Evolutionary conservation across 805 yeast species (phyloP), one percentile per base, ranked within the genome.

Genomic region (Maudiozyma serrabonitensis): DNA sequence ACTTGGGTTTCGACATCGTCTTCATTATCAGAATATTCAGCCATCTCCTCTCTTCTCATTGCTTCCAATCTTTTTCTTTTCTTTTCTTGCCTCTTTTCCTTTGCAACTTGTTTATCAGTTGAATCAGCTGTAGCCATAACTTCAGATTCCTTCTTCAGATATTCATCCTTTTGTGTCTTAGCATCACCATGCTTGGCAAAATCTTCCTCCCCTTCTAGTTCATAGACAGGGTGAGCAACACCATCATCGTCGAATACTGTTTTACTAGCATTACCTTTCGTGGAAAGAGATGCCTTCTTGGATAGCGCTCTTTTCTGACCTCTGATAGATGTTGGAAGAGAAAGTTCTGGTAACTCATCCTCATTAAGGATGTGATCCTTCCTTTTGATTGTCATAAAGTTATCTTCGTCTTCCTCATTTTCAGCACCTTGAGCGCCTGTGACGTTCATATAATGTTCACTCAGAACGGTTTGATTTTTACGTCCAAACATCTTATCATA

Each of bases 401-500:
- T 96, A 4, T 79, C 86, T 8, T 72, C 79, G 9, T 73, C 79
- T 13, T 67, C 76, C 6, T 70, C 80, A 8, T 74, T 75, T 6
- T 74, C 80, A 1, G 69, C 73, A 3, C 65, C 75, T 40, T 62
- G 63, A 1, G 54, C 64, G 13, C 77, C 78, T 2, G 87, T 82
- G 67, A 93, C 74, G 52, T 81, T 85, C 67, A 81, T 67, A 63
- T 89, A 93, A 64, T 91, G 95, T 58, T 90, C 93, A 45, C 95
- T 84, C 47, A 93, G 73, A 18, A 93, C 95, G 47, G 85, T 84
- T 71, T 93, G 98, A 66, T 93, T 93, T 64, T 86, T 77, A 65
- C 99, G 79, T 65, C 88, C 95, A 69, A 93, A 93, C 95, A 93
- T 90, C 54, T 90, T 79, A 66, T 93, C 99, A 62, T 87, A 87